Base-by-base conservation (phyloP, 495 filamentous ascomycete genomes). In the Aspergillus steynii region DNA sequence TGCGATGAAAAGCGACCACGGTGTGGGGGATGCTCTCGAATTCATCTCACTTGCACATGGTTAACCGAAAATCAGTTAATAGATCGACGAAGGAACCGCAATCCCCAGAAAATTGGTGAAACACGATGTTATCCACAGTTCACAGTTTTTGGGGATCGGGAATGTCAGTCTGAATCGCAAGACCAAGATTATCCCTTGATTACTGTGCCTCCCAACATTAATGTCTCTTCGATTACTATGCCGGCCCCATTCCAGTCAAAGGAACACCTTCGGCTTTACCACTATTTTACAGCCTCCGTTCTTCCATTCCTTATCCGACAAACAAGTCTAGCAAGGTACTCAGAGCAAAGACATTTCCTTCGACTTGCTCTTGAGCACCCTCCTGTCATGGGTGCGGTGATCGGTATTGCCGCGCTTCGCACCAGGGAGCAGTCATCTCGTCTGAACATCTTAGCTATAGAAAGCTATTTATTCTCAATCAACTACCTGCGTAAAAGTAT, bases 1-100 rank as follows among this genome's bases (percentile, higher is more conserved):
- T 49, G 46, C 25, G 46, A 49, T 26, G 46, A 49, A 49, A 49
- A 4, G 25, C 46, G 46, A n/a, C 46, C 46, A 15, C 14, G 25
- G 25, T 49, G 46, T 26, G 46, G 46, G 46, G 46, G 46, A n/a
- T 49, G 46, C 25, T 49, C 46, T 49, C 46, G 46, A n/a, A 49
- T 4, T 26, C 25, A 15, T 49, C 46, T 49, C 46, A 26, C 46
- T n/a, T 49, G 46, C 46, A 49, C 46, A 3, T 49, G 46, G 46
- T 26, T n/a, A 5, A 14, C 46, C 14, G 46, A 49, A 26, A 49
- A 49, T 26, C 46, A 5, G 46, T 49, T 10, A n/a, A n/a, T 49
- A 3, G 46, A 49, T 49, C 4, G 46, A 49, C 46, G 46, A 15
- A 15, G 46, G 10, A 49, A 49, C 46, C 46, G 4, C 5, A 4